Evolutionary conservation across 2,329 filamentous ascomycete species (phyloP), one percentile per base, ranked within the genome.

Genomic region (Emergomyces africanus): DNA sequence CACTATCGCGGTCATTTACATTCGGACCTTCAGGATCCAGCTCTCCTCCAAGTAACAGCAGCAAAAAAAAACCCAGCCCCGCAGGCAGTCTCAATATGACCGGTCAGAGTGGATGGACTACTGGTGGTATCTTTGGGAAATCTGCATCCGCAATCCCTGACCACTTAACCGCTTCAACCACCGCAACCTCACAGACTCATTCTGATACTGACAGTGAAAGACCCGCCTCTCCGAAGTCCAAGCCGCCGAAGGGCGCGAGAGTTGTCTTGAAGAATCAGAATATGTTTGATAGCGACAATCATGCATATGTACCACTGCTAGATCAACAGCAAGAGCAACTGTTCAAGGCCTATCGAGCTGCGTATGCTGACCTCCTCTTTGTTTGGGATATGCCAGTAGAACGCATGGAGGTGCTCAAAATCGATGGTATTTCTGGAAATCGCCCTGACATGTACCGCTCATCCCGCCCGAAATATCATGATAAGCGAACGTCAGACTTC

Each of bases 311-410:
- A 20, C 74, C 79, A 14, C 69, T 85, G 23, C 70, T 84, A 5
- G 76, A 83, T 49, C 71, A 73, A 50, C 72, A 71, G 10, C 75
- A 79, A 50, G 74, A 76, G 23, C 70, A 68, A 63, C 71, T 79
- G 49, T 81, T 80, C 64, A 71, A 70, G 6, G 72, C 77, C 1
- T 86, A 84, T 72, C 77, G 81, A 48, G 70, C 74, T 56, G 74
- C 78, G 50, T 86, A 86, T 68, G 81, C 83, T 3, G 73, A 83
- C 54, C 72, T 83, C 59, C 74, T 86, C 4, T 78, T 78, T n/a
- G 77, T 79, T 9, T 85, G 83, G 83, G 77, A 77, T 14, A 64
- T 86, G 12, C 72, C 77, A 14, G 74, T 81, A 25, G 74, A 80
- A 62, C 76, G 78, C 55, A 78, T 79, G 15, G 83, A 86, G 67